Base-by-base conservation (phyloP, 2,329 filamentous ascomycete species). In the Ophiostoma piceae region DNA sequence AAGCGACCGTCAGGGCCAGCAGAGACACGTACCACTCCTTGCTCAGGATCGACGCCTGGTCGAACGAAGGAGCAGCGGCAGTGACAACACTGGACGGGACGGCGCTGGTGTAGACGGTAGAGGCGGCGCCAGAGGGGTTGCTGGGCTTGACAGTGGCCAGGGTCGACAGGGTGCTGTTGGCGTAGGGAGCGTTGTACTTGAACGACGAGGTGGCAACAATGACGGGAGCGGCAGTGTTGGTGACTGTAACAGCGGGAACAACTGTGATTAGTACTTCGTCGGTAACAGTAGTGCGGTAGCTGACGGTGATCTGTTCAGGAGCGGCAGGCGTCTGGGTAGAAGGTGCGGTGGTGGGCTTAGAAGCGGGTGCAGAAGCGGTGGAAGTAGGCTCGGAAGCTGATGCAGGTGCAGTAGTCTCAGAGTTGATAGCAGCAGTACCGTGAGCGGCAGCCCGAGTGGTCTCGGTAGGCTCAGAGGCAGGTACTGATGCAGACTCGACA, bases 251-350 rank as follows among this genome's bases (percentile, higher is more conserved):
- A 9, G 65, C 37, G 19, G 70, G 62, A 29, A 67, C 70, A 67
- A 71, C 66, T 66, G 68, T 68, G 66, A 71, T 71, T 71, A 70
- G 70, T 64, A 71, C 66, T 68, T 71, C n/a, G 39, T 41, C 39
- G 37, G 70, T 70, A 35, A 39, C 37, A 32, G 62, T 68, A 12
- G 29, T 35, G 54, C 22, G 19, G 70, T 67, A 69, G 70, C 37
- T 65, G 70, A 65, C 14, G 41, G 41, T 65, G 22, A 39, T 7
- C 14, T 32, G 26, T 16, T 54, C 41, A n/a, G 66, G 39, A 1
- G 32, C 66, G 11, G 62, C 19, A 22, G n/a, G 32, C 14, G 32
- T 65, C 60, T 37, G 60, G 60, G 32, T 65, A 14, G 29, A n/a
- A 12, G 64, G 32, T 16, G 35, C 37, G 19, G 64, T 41, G 26